phyloP scores from a whole-genome alignment of 2,329 filamentous ascomycete species.

The Fonsecaea monophora region DNA sequence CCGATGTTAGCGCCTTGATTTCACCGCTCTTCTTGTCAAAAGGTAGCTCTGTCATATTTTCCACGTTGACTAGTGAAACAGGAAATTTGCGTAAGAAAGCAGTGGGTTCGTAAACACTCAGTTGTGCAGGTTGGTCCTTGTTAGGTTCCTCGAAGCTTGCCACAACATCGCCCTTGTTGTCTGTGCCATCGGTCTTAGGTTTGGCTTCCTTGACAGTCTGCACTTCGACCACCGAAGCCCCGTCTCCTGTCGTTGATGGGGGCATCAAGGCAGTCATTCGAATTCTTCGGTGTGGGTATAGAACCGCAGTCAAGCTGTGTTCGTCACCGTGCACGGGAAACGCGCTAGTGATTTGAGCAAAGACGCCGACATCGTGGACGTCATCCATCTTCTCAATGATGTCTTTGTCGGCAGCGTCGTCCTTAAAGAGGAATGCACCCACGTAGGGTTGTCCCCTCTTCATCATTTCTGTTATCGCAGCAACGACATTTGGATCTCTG shows the following conservation, averaged over 20 bases:
- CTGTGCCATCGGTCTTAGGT: slow-evolving; percentile 60
- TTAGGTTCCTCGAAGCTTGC: slow-evolving; percentile 91
- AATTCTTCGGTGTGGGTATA: slow-evolving; percentile 95
- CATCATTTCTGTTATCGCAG: slow-evolving; percentile 93
- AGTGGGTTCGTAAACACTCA: slow-evolving; percentile 78
- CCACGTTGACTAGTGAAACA: slow-evolving; percentile 92
- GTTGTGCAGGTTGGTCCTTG: slow-evolving; percentile 64
- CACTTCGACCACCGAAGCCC: slow-evolving; percentile 47
- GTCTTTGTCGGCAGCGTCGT: slow-evolving; percentile 92
- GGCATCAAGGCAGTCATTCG: slow-evolving; percentile 84
- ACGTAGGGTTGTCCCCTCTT: slow-evolving; percentile 97
- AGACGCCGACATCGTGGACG: slow-evolving; percentile 94
- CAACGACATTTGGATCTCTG: slow-evolving; percentile 86
- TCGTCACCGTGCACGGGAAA: slow-evolving; percentile 90
- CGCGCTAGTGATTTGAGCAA: slow-evolving; percentile 95
- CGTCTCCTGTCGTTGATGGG: slow-evolving; percentile 55
- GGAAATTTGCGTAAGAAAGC: slow-evolving; percentile 90
- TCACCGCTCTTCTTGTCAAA: slow-evolving; percentile 89
- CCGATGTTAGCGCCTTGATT: slow-evolving; percentile 90
- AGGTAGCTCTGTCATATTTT: slow-evolving; percentile 87
- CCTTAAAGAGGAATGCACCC: slow-evolving; percentile 95
- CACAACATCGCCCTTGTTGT: slow-evolving; percentile 91
- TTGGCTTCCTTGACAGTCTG: slow-evolving; percentile 58
- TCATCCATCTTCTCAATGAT: slow-evolving; percentile 89
- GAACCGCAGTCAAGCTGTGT: slow-evolving; percentile 83